Evolutionary conservation across 352 stramenopile species (phyloP).

Genomic region (Phytophthora ohioensis): DNA sequence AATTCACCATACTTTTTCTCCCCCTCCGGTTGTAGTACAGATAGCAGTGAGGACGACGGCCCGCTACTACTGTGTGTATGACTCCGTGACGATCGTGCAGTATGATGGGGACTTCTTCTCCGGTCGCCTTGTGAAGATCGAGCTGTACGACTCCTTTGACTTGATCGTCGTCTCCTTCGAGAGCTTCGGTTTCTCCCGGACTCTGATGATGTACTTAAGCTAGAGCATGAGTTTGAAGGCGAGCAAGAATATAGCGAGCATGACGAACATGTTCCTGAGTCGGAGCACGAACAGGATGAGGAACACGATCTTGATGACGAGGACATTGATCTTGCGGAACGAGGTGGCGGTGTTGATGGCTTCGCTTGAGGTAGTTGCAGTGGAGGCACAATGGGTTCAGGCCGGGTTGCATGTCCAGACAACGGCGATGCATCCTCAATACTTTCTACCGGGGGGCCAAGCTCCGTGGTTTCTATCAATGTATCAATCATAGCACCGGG

Average conservation of each 20-base stretch:
- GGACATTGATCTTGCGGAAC: constrained; percentile 1
- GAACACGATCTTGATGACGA: constrained; percentile 10
- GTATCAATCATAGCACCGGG: no score
- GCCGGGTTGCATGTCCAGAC: neutral
- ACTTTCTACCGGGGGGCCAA: neutral
- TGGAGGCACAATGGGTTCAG: constrained; percentile 23
- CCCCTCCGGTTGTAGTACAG: neutral
- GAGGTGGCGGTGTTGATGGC: constrained; percentile 6
- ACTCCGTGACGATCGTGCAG: constrained; percentile 9
- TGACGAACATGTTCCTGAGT: constrained; percentile 10
- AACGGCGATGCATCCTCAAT: neutral
- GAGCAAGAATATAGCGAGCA: constrained; percentile 28
- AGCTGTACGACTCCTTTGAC: constrained; percentile 3
- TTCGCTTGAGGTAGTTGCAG: constrained; percentile 15
- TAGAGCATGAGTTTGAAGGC: constrained; percentile 17
- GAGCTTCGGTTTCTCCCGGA: constrained; percentile 1
- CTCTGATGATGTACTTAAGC: constrained; percentile 32
- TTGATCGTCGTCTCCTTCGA: constrained; percentile 18
- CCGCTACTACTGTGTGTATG: constrained; percentile 20
- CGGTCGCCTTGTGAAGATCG: constrained; percentile 14
- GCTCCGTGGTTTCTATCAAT: neutral
- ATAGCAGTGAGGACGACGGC: constrained; percentile 17
- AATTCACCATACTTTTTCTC: constrained; percentile 26
- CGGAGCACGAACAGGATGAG: constrained; percentile 10
- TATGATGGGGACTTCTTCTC: constrained; percentile 2